Evolutionary conservation across 306 rosid species (phyloP).

Genomic region (Gastrolobium villosum): DNA sequence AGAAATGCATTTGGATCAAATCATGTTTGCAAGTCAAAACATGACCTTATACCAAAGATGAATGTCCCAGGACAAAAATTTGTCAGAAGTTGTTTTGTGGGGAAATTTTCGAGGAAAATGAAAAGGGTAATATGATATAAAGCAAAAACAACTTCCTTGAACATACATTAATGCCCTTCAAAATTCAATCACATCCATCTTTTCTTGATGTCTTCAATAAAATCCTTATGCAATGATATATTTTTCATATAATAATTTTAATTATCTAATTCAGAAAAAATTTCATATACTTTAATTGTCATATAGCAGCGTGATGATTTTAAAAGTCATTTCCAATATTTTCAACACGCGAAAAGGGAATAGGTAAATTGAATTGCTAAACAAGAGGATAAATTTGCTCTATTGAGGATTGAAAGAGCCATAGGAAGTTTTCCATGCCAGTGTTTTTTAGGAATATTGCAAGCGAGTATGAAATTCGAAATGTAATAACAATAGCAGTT

Average conservation of each 20-base stretch:
- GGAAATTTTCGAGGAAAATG: background rate
- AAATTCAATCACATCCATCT: slow-evolving; percentile 16
- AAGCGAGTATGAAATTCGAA: slow-evolving; percentile 15
- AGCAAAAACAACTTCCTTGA: background rate
- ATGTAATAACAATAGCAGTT: slow-evolving; percentile 13
- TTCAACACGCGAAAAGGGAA: slow-evolving; percentile 5
- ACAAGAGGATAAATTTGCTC: background rate
- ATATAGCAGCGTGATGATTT: background rate
- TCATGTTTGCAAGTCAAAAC: slow-evolving; percentile 19
- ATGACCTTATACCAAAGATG: background rate
- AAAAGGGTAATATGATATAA: background rate
- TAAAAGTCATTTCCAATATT: background rate
- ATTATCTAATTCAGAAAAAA: background rate
- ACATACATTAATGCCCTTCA: slow-evolving; percentile 8
- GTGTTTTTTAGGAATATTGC: background rate
- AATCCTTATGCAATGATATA: background rate
- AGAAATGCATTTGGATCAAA: background rate
- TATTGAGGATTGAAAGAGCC: background rate
- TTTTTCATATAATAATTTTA: background rate
- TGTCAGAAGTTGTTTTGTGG: background rate
- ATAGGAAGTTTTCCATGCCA: background rate
- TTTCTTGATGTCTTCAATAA: background rate
- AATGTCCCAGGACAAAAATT: background rate
- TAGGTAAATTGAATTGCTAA: background rate
- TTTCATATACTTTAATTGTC: background rate